Evolutionary conservation across 2,329 filamentous ascomycete species (phyloP), one percentile per base, ranked within the genome.

Genomic region (Onygenales sp.): DNA sequence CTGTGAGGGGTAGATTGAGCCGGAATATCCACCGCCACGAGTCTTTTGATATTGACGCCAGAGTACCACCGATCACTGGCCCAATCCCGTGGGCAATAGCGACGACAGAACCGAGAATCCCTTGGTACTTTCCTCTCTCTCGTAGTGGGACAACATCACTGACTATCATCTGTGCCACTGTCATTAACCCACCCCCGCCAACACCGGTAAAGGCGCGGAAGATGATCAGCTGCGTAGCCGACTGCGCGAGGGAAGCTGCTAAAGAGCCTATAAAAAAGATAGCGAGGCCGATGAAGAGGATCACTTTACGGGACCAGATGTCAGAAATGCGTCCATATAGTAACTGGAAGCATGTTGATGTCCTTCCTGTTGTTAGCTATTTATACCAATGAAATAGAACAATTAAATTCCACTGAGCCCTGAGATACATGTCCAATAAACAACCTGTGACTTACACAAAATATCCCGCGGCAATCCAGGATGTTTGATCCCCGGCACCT

Each of bases 361-460:
- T 88, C 34, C 90, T 77, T 45, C 85, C 56, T 1, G 83, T 79
- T 0, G 85, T 88, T 3, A 83, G 86, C 6, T 88, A 86, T 9
- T 84, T 84, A 84, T 87, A 87, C 65, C 87, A 81, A 83, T 86
- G 54, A 87, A 27, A 27, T 27, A 4, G 21, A 27, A 27, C 21
- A 5, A 27, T 5, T 27, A 27, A 27, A 27, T 27, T 3, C 21
- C 21, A 27, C 4, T 27, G 21, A 27, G 21, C 21, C 21, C 21
- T 27, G 21, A 27, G 21, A 27, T 27, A 27, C 21, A 3, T 27
- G 21, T 27, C 21, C 21, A 27, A 27, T 27, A 27, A 27, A 27
- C 21, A 27, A 27, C 21, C 21, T 3, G 21, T 86, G 54, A 84
- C 85, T 5, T 56, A 77, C 76, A 81, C 76, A 61, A 81, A 81